Evolutionary conservation across 805 yeast genomes (phyloP).

Genomic region (Scheffersomyces coipomensis): DNA sequence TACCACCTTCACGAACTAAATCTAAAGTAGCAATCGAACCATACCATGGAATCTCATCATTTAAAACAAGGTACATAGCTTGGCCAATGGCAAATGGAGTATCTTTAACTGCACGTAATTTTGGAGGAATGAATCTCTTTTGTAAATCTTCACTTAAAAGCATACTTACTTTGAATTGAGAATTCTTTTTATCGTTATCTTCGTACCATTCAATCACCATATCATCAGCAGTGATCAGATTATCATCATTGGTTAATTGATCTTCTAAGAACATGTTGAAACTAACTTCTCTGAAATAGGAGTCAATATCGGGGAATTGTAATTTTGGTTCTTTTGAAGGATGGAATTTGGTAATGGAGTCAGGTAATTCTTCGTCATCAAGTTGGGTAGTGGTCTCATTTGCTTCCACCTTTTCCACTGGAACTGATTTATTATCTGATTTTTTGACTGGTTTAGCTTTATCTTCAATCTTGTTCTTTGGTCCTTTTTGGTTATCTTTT

Average conservation of each 20-base stretch:
- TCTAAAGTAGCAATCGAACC: constrained; percentile 48
- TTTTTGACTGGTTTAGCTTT: constrained; percentile 1
- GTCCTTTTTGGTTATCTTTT: neutral
- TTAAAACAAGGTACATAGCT: constrained; percentile 53
- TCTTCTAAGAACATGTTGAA: constrained; percentile 66
- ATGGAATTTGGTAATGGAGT: constrained; percentile 25
- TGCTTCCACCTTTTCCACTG: neutral
- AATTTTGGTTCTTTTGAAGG: constrained; percentile 40
- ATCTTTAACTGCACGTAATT: constrained; percentile 50
- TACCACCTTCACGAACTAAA: constrained; percentile 14
- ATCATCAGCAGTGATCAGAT: constrained; percentile 34
- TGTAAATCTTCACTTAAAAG: constrained; percentile 48
- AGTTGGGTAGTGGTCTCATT: neutral
- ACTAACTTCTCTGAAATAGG: constrained; percentile 59
- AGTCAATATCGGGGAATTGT: constrained; percentile 47
- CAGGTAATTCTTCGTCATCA: constrained; percentile 16
- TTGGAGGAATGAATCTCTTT: constrained; percentile 48
- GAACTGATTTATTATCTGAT: constrained; percentile 1
- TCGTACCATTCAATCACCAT: constrained; percentile 53
- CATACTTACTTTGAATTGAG: constrained; percentile 42
- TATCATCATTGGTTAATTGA: constrained; percentile 29
- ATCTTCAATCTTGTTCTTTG: neutral
- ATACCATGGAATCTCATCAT: constrained; percentile 56
- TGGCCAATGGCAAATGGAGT: constrained; percentile 61
- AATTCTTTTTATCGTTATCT: constrained; percentile 41